Percentiles rank a stretch among this genome's conserved stretches.
Evolutionary conservation across 345 rosid genomes (phyloP).

Genomic region (Trapa bicornis): DNA sequence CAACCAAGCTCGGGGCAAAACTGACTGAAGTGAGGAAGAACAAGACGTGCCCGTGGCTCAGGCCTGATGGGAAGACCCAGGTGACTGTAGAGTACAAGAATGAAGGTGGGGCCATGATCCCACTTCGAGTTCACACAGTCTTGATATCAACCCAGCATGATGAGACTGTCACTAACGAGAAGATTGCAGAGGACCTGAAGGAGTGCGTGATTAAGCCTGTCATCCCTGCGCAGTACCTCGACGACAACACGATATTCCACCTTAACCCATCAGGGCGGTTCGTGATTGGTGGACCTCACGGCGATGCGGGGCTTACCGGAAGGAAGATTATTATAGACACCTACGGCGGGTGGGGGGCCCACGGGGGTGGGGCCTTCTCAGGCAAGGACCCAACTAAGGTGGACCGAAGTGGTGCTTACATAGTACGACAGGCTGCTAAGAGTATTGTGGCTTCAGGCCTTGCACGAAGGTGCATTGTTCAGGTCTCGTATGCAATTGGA

Average conservation of each 20-base stretch:
- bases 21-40: constrained; percentile 3
- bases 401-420: constrained; percentile 1
- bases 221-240: constrained; percentile 1
- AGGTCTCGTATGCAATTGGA: background rate
- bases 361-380: constrained; percentile 2
- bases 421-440: constrained; percentile 2
- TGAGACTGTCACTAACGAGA: background rate
- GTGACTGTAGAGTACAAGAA: constrained; percentile 3
- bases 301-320: background rate
- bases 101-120: background rate
- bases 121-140: background rate
- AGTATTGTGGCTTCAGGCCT: constrained; percentile 2
- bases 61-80: constrained; percentile 3
- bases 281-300: background rate
- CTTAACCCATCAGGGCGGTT: constrained; percentile 4
- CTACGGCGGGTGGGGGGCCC: constrained; percentile 2
- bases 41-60: background rate
- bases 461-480: constrained; percentile 3
- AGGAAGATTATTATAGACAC: constrained; percentile 4
- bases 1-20: constrained; percentile 1
- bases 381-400: constrained; percentile 4
- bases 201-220: constrained; percentile 2
- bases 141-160: constrained; percentile 3
- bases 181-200: constrained; percentile 2
- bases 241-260: background rate